Evolutionary conservation across 768 basidiomycete genomes (phyloP).

Genomic region (Favolaschia claudopus): DNA sequence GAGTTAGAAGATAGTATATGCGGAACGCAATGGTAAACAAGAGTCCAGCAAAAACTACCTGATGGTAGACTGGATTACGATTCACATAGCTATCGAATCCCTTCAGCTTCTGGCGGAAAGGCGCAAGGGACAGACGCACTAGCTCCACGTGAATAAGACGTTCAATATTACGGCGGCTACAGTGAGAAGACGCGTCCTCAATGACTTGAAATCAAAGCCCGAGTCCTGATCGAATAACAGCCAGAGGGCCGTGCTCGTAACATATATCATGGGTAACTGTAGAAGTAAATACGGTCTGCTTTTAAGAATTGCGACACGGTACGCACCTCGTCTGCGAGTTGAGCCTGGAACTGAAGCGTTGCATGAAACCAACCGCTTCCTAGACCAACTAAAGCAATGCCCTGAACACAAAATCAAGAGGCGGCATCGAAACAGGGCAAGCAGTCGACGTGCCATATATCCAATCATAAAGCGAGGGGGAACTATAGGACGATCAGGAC

Average conservation of each 20-base stretch:
- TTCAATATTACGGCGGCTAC: constrained; percentile 55
- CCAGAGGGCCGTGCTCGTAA: constrained; percentile 66
- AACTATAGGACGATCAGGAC: constrained; percentile 41
- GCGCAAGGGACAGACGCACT: constrained; percentile 56
- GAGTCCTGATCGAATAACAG: constrained; percentile 65
- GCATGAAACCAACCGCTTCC: constrained; percentile 85
- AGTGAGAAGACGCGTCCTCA: constrained; percentile 49
- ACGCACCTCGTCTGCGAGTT: constrained; percentile 83
- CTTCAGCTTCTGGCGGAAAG: not conserved
- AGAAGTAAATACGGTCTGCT: not conserved
- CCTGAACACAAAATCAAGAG: constrained; percentile 46
- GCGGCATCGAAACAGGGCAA: not conserved
- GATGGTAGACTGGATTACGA: constrained; percentile 84
- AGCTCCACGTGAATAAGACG: constrained; percentile 71
- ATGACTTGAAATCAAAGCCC: constrained; percentile 52
- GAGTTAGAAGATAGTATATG: constrained; percentile 58
- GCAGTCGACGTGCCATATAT: constrained; percentile 43
- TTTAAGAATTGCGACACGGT: not conserved
- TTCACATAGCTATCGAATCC: constrained; percentile 57
- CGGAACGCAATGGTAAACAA: constrained; percentile 58
- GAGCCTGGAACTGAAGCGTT: constrained; percentile 76
- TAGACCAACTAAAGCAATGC: constrained; percentile 72
- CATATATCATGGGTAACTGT: constrained; percentile 68
- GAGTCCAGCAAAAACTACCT: constrained; percentile 72
- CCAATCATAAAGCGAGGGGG: constrained; percentile 53